Evolutionary conservation across 2,329 filamentous ascomycete species (phyloP).

Genomic region (Hortaea sp.): DNA sequence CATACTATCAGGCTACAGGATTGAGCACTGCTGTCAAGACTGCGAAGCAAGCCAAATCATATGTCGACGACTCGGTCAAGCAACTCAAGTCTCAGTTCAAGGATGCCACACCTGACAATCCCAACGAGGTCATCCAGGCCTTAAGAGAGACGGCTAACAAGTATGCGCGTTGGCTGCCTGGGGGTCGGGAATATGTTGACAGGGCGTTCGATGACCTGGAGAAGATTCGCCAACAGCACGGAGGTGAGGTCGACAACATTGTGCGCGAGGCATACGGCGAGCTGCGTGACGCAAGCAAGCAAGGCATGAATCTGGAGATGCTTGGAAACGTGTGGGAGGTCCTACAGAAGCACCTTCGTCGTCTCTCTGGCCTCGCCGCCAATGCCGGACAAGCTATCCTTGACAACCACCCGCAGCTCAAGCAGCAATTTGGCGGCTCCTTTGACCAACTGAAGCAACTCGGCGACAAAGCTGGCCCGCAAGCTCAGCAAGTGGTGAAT

Average conservation of each 20-base stretch:
- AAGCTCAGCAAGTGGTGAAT: slow-evolving; percentile 67
- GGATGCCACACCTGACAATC: slow-evolving; percentile 49
- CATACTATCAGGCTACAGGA: slow-evolving; percentile 46
- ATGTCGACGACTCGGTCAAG: slow-evolving; percentile 47
- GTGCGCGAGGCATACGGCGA: slow-evolving; percentile 58
- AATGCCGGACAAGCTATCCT: slow-evolving; percentile 56
- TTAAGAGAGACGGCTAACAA: slow-evolving; percentile 57
- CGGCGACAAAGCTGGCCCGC: slow-evolving; percentile 60
- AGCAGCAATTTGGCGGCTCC: slow-evolving; percentile 60
- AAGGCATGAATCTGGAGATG: slow-evolving; percentile 54
- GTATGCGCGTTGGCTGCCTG: slow-evolving; percentile 63
- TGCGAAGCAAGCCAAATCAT: slow-evolving; percentile 47
- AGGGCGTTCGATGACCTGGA: slow-evolving; percentile 61
- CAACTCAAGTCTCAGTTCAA: slow-evolving; percentile 38
- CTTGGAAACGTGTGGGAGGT: slow-evolving; percentile 52
- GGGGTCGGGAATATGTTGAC: slow-evolving; percentile 59
- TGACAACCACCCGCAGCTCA: slow-evolving; percentile 62
- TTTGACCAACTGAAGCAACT: slow-evolving; percentile 60
- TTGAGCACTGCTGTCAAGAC: slow-evolving; percentile 39
- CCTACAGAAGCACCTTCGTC: slow-evolving; percentile 50
- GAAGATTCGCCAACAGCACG: slow-evolving; percentile 55
- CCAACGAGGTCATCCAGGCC: slow-evolving; percentile 56
- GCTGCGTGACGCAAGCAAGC: slow-evolving; percentile 47
- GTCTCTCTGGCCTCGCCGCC: slow-evolving; percentile 51
- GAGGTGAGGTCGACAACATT: slow-evolving; percentile 59